Percentiles rank a stretch among this genome's conserved stretches.
phyloP scores from a whole-genome alignment of 257 asterid genomes.

The Scutellaria galericulata region DNA sequence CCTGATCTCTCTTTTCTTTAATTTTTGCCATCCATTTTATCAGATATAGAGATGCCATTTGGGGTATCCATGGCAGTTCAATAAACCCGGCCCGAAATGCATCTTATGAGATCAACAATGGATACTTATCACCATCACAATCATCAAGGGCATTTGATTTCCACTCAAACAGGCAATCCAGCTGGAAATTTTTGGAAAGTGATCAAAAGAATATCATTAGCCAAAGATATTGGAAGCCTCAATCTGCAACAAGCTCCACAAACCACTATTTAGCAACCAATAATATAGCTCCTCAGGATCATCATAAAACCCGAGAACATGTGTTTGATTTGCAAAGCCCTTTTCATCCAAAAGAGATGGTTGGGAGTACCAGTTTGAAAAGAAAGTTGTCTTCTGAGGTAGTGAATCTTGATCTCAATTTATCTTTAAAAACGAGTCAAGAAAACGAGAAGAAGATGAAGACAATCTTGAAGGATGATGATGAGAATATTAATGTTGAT shows the following conservation, averaged over 20 bases:
- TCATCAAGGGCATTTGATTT: constrained; percentile 40
- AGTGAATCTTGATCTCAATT: constrained; percentile 67
- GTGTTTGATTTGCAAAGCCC: constrained; percentile 24
- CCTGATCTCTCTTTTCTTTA: background rate
- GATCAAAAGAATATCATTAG: constrained; percentile 23
- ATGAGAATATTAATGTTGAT: constrained; percentile 29
- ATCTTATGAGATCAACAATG: constrained; percentile 26
- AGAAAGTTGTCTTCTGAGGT: constrained; percentile 46
- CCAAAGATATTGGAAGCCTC: constrained; percentile 42
- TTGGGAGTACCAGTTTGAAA: constrained; percentile 35
- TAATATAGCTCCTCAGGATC: background rate
- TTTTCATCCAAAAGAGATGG: background rate
- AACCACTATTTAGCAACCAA: constrained; percentile 32
- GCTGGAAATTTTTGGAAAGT: constrained; percentile 43
- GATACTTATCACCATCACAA: background rate
- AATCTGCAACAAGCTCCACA: constrained; percentile 33
- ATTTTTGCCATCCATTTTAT: background rate
- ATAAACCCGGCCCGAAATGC: constrained; percentile 37
- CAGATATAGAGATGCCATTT: constrained; percentile 56
- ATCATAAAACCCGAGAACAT: constrained; percentile 36
- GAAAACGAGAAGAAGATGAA: constrained; percentile 32
- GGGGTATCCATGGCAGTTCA: constrained; percentile 45
- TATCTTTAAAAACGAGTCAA: constrained; percentile 52
- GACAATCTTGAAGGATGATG: constrained; percentile 29
- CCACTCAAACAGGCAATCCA: constrained; percentile 33